Base-by-base conservation (phyloP, 129 eudicot genomes). In the Saussurea involucrata region DNA sequence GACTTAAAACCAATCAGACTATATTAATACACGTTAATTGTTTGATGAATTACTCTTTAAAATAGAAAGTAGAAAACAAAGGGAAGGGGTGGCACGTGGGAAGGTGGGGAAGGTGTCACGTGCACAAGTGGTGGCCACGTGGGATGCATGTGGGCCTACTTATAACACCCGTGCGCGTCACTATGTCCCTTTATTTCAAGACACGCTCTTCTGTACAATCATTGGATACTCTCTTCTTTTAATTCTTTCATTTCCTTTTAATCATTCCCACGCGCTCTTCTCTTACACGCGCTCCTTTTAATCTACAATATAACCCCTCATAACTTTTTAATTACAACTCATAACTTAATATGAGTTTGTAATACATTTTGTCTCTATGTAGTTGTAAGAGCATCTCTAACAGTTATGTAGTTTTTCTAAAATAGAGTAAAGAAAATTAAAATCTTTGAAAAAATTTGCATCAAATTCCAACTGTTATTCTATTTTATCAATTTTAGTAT, bases 121-220 rank as follows among this genome's bases (percentile, higher is more conserved):
- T 81, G 84, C 37, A 61, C 9, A 37, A 36, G 80, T 5, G 18
- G 53, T 67, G 22, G 11, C 4, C 79, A 80, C 66, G 79, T 80
- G 84, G 58, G 44, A 73, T 80, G 79, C 83, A 73, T 73, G 73
- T 80, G 78, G 80, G 7, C 21, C 36, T 24, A 60, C 22, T 69
- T 27, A 46, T 68, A 44, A 75, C 80, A 74, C 66, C 68, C 84
- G 84, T 81, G 84, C 80, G 84, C 71, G 66, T 81, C 80, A 81
- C 84, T 8, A 68, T 74, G 84, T 74, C 66, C 40, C 76, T 81
- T 74, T 81, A 68, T 58, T 58, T 68, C 79, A 57, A 66, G 75
- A 80, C 84, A 73, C 44, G 67, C 74, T 25, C 78, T 55, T 73
- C 28, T 72, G 77, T 49, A 65, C 73, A 80, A 80, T 80, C 84